Conservation (phyloP, 805 yeast species). For the Peterozyma xylosa region DNA sequence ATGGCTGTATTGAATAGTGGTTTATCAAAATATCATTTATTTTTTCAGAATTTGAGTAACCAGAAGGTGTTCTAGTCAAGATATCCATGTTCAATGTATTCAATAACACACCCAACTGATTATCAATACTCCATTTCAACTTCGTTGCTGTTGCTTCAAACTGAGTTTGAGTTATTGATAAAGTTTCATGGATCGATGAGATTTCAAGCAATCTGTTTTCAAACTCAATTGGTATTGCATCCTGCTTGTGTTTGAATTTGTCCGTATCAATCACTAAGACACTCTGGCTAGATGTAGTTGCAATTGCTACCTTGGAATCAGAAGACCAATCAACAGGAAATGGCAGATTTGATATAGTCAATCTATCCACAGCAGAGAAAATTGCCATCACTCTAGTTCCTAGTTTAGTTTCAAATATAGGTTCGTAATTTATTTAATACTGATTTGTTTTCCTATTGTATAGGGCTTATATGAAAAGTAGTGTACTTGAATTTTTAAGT, state of each 20-base stretch:
- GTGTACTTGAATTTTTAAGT: too few species aligned
- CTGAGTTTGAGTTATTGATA: constrained; percentile 13
- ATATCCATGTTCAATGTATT: constrained; percentile 14
- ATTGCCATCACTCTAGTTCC: too few species aligned
- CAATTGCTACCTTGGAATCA: background rate
- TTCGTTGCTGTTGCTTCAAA: constrained; percentile 10
- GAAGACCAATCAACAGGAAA: background rate
- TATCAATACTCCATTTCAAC: constrained; percentile 12
- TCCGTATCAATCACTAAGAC: background rate
- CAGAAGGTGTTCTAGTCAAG: constrained; percentile 11
- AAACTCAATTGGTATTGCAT: background rate
- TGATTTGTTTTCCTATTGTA: too few species aligned
- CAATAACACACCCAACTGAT: constrained; percentile 12
- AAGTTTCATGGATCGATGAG: constrained; percentile 8
- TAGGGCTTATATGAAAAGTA: too few species aligned
- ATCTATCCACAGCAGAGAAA: too few species aligned
- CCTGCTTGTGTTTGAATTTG: background rate
- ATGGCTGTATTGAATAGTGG: constrained; percentile 8
- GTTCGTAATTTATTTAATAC: too few species aligned
- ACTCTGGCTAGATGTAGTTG: background rate
- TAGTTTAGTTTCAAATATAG: too few species aligned
- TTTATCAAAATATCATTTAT: constrained; percentile 9
- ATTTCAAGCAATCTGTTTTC: background rate
- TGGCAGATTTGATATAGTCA: background rate
- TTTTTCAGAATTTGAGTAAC: constrained; percentile 9